These are phyloP conservation scores for Morella rubra DNA, from an alignment of 306 rosid species.

Conservation along the genomic window DNA sequence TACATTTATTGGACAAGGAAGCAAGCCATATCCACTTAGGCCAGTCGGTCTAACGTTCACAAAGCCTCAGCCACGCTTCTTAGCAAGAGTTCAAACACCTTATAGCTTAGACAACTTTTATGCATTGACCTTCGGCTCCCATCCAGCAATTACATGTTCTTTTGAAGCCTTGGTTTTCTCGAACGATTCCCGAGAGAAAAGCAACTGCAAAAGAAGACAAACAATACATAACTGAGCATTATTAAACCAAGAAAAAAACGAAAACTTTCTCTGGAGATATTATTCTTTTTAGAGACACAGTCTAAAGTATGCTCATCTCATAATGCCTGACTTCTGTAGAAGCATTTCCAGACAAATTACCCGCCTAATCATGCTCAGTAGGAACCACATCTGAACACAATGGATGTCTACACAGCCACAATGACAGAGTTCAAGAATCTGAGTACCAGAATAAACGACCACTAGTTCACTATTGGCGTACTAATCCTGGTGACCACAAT, in stretches of 20 bases:
- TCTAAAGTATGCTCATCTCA: constrained; percentile 3
- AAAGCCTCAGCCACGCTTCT: constrained; percentile 4
- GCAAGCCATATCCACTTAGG: constrained; percentile 6
- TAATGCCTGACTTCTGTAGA: not conserved
- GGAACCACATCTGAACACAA: constrained; percentile 5
- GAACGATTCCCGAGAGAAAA: constrained; percentile 64
- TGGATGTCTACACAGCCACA: not conserved
- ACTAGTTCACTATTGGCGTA: not conserved
- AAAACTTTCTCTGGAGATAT: too few species aligned
- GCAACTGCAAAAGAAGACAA: constrained; percentile 46
- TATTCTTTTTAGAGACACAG: not conserved
- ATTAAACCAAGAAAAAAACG: not conserved
- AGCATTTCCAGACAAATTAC: not conserved
- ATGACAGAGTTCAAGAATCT: not conserved
- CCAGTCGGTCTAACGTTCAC: constrained; percentile 13
- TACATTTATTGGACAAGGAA: constrained; percentile 12
- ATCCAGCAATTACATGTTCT: constrained; percentile 75
- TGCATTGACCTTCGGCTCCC: constrained; percentile 85
- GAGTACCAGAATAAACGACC: not conserved
- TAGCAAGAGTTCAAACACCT: constrained; percentile 20
- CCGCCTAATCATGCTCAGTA: not conserved
- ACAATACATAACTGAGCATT: constrained; percentile 4
- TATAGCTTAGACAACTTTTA: constrained; percentile 41
- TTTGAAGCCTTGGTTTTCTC: constrained; percentile 58
- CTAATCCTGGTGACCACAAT: not conserved